These are phyloP conservation scores for Gastrodia elata DNA, from an alignment of 106 monocot species.

Conservation along the genomic window DNA sequence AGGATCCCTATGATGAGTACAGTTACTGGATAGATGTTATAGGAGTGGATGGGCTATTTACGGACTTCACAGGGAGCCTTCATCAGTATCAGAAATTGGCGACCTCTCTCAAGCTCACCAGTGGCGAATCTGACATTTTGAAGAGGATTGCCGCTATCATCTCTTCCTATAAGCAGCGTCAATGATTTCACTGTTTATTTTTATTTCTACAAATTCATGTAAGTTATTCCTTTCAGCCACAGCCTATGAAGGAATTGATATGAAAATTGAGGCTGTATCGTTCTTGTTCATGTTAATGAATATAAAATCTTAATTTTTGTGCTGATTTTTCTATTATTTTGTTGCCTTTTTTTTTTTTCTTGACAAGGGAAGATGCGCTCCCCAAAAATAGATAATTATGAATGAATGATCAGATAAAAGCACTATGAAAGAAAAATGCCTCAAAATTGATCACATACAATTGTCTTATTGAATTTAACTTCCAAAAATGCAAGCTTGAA, in stretches of 20 bases:
- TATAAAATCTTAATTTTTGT: not conserved
- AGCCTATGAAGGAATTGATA: not conserved
- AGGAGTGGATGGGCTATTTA: constrained; percentile 17
- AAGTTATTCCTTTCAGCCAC: not conserved
- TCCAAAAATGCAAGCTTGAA: too few relatives aligned
- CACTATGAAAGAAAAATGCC: too few relatives aligned
- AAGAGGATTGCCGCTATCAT: not conserved
- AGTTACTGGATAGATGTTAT: constrained; percentile 21
- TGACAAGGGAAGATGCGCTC: too few relatives aligned
- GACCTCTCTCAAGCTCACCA: not conserved
- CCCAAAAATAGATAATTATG: too few relatives aligned
- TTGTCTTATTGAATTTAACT: too few relatives aligned
- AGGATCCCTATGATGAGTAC: constrained; percentile 25
- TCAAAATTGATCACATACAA: too few relatives aligned
- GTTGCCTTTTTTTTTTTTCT: too few relatives aligned
- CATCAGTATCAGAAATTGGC: constrained; percentile 20
- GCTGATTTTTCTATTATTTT: too few relatives aligned
- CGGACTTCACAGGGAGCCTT: constrained; percentile 28
- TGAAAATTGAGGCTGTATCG: not conserved
- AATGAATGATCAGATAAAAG: too few relatives aligned
- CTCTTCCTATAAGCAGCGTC: not conserved
- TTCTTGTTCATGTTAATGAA: not conserved
- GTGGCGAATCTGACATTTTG: not conserved
- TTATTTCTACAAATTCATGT: not conserved
- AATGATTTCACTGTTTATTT: not conserved